Percentiles rank a stretch among this genome's conserved stretches.
These are phyloP conservation scores for Royoungia palumana DNA, from an alignment of 768 basidiomycete species.

Conservation along the genomic window DNA sequence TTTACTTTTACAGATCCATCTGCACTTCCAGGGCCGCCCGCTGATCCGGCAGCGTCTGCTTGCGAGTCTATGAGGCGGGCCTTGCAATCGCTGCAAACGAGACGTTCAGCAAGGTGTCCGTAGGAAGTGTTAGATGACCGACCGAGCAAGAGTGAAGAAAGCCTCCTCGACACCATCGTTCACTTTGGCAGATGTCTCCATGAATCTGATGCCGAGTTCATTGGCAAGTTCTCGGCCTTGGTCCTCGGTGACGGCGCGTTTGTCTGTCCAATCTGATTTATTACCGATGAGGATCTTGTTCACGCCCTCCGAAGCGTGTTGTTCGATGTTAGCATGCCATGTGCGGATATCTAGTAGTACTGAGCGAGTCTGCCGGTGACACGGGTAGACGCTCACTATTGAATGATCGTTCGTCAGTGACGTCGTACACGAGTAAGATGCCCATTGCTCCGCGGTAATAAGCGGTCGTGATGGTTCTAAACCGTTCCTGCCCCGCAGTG, in stretches of 20 bases:
- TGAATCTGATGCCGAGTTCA: constrained; percentile 93
- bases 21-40: constrained; percentile 34
- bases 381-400: constrained; percentile 67
- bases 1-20: constrained; percentile 66
- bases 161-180: constrained; percentile 99
- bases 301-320: constrained; percentile 97
- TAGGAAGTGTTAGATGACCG: constrained; percentile 24
- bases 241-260: constrained; percentile 86
- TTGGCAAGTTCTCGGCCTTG: constrained; percentile 90
- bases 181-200: constrained; percentile 96
- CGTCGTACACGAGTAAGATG: constrained; percentile 97
- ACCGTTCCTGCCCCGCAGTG: constrained; percentile 98
- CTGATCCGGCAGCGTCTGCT: constrained; percentile 51
- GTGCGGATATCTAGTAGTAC: constrained; percentile 81
- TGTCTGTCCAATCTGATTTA: constrained; percentile 98
- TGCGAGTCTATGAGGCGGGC: constrained; percentile 94
- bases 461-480: constrained; percentile 96
- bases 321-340: constrained; percentile 98
- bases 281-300: constrained; percentile 99
- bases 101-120: not conserved
- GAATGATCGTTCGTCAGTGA: constrained; percentile 92
- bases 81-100: constrained; percentile 82
- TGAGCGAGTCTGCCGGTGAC: constrained; percentile 8
- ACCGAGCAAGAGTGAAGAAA: constrained; percentile 97
- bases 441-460: constrained; percentile 99